Base-by-base conservation (phyloP, 352 stramenopile species). In the Pythium pyrilobum region DNA sequence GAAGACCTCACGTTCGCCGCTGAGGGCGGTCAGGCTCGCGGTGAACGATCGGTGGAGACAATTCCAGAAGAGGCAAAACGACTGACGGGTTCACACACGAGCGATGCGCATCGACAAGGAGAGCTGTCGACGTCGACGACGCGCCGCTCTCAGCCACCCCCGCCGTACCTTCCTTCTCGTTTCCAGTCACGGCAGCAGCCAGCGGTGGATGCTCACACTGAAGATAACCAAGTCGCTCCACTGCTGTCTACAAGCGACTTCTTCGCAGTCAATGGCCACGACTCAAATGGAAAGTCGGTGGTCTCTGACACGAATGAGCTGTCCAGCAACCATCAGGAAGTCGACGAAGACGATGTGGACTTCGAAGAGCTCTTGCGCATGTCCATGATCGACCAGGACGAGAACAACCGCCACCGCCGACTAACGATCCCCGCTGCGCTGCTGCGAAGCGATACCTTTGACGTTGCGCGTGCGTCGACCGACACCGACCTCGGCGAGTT, bases 311-410 rank as follows among this genome's bases (percentile, higher is more conserved):
- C 37, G 31, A 40, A 44, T 18, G 50, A 36, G 16, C 49, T 18
- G 2, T 34, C 29, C 0, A 56, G 46, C 27, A 49, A 28, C 29
- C 52, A 60, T 45, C 45, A 60, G 38, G 45, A 46, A 16, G 36
- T 21, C 29, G 31, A 53, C n/a, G 42, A 52, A 23, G 58, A 61
- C 18, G 51, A 61, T 12, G 58, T 61, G 9, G 58, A 66, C 20
- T 66, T 66, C 40, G 58, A 66, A 21, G 51, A 66, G 29, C 51
- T 61, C 11, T 39, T 60, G 15, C 50, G 58, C 15, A 60, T 61
- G 50, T 54, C 59, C 10, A 41, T 61, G n/a, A 44, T 45, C 2
- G 38, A 64, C 36, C 43, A 65, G 34, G 33, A 58, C 16, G 37
- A 62, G 7, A 31, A 52, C 3, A 23, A 25, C 15, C 41, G 56